phyloP scores from a whole-genome alignment of 75 land plant species.

The Ceratopteris richardii region DNA sequence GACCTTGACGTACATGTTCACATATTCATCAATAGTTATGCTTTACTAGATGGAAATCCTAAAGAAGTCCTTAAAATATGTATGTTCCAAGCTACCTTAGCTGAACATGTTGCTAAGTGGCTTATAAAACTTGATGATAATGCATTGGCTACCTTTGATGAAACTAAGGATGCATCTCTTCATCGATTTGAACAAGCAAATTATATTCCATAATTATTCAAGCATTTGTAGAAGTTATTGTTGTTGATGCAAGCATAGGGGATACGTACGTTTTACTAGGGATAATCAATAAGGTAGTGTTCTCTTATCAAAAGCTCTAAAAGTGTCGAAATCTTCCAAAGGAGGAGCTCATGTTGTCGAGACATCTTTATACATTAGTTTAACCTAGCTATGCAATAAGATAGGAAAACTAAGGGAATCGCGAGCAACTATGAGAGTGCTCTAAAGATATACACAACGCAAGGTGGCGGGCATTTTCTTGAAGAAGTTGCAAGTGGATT shows the following conservation, averaged over 20 bases:
- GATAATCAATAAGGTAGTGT: conserved; percentile 57
- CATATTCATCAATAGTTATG: too few relatives aligned
- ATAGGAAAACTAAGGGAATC: conserved; percentile 66
- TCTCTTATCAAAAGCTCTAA: conserved; percentile 81
- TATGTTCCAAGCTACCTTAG: too few relatives aligned
- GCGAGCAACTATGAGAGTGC: conserved; percentile 62
- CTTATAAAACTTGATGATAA: too few relatives aligned
- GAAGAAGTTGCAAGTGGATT: conserved; percentile 63
- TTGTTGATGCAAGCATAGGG: conserved; percentile 67
- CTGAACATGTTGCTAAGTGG: too few relatives aligned
- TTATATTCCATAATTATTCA: too few relatives aligned
- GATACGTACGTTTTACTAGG: conserved; percentile 50
- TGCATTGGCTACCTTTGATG: too few relatives aligned
- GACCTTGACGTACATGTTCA: too few relatives aligned
- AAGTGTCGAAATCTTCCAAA: conserved; percentile 37
- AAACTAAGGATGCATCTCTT: too few relatives aligned
- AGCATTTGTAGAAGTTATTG: conserved; percentile 55
- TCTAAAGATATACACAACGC: conserved; percentile 49
- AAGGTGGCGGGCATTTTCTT: conserved; percentile 25
- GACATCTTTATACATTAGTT: conserved; percentile 55
- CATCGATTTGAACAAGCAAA: too few relatives aligned
- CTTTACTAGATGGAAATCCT: too few relatives aligned
- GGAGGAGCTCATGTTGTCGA: conserved; percentile 64
- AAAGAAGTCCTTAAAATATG: too few relatives aligned
- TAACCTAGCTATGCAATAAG: conserved; percentile 57